Evolutionary conservation across 495 filamentous ascomycete genomes (phyloP), one percentile per base, ranked within the genome.

Genomic region (Trichodelitschia bisporula): DNA sequence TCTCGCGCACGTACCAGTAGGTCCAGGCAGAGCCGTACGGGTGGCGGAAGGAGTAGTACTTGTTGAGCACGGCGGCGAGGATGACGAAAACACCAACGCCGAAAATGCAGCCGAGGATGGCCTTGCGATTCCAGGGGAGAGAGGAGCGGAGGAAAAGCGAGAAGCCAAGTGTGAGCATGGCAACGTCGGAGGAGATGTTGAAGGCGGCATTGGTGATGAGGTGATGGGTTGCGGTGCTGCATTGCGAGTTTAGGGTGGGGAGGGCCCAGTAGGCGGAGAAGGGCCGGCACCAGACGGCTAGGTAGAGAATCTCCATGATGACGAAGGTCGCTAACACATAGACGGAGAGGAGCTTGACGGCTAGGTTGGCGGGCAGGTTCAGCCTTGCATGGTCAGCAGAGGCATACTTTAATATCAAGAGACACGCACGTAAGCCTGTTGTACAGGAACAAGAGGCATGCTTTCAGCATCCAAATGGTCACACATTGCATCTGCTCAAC

Each of bases 1-100:
- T 57, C 56, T 74, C 69, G 5, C 69, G 64, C 14, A 61, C 56
- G 40, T 76, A 74, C 69, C 70, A 76, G 29, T 61, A 64, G 35
- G 66, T 66, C 58, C 70, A 74, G 20, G 59, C 50, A 20, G 55
- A 50, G 3, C 54, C 58, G 33, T 61, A 58, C 0, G 64, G 65
- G 1, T 53, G 44, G 3, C 50, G 56, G 40, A 76, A 72, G 26
- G 61, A 68, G 51, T 72, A 74, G 37, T 61, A 67, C 44, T 72
- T 72, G 41, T 69, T 73, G 12, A 72, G 49, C 28, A 67, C 53
- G 1, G 65, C 62, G 13, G 61, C 62, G 15, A 69, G 44, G 30
- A 75, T 67, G 18, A 67, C 66, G 48, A 74, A 72, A 15, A 68
- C 42, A 16, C 69, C 70, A 9, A 74, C 50, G 24, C 42, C 38